Conservation (phyloP, 2,329 filamentous ascomycete species). For the Calonectria pseudoreteaudii region DNA sequence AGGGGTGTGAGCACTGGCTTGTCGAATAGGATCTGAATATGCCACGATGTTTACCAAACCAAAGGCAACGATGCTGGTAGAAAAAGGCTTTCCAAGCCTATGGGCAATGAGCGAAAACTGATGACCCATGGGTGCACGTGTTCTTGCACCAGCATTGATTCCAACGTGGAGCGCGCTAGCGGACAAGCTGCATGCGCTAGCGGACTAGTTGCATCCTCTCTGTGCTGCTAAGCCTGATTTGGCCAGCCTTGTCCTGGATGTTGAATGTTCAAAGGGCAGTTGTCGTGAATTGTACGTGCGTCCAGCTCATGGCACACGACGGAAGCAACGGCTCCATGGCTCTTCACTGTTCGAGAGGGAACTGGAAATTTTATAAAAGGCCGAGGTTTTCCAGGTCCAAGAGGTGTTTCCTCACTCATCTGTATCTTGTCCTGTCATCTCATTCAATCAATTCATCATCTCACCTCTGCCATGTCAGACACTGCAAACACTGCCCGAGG, state of each 20-base stretch:
- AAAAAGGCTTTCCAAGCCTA: not conserved
- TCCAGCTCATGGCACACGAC: too few relatives aligned
- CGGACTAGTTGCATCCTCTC: not conserved
- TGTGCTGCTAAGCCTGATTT: not conserved
- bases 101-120: not conserved
- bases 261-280: not conserved
- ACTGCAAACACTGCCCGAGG: not conserved
- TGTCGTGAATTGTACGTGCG: not conserved
- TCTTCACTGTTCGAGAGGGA: not conserved
- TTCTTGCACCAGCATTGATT: not conserved
- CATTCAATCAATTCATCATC: not conserved
- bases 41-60: not conserved
- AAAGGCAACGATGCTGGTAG: not conserved
- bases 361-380: not conserved
- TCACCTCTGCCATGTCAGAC: not conserved
- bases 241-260: not conserved
- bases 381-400: not conserved
- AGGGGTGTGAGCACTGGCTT: not conserved
- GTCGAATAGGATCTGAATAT: not conserved
- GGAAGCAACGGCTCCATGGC: too few relatives aligned
- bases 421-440: too few relatives aligned
- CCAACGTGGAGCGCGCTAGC: not conserved
- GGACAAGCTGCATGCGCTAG: not conserved
- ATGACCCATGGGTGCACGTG: not conserved
- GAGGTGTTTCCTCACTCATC: not conserved